Base-by-base conservation (phyloP, 1,284 basidiomycete species). In the Cryptococcus sp. region DNA sequence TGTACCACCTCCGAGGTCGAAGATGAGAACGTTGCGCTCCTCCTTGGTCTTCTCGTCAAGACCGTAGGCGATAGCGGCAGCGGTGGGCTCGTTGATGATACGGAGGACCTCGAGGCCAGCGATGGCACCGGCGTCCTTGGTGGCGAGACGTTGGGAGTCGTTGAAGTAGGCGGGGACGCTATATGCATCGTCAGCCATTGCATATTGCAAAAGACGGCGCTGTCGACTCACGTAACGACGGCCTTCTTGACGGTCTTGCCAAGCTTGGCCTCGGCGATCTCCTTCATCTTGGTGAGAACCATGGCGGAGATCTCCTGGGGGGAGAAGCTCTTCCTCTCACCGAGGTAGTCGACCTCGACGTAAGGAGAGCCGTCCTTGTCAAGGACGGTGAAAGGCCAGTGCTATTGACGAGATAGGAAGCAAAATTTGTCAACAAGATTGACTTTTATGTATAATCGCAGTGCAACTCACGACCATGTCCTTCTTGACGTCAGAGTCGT, bases 61-160 rank as follows among this genome's bases (percentile, higher is more conserved):
- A 80, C 93, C 95, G 79, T 99, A 99, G 2, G 96, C 96, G 57
- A 99, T 87, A 45, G 95, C 95, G 54, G 94, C 95, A 54, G 96
- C 95, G 41, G 96, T 98, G 29, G 95, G 95, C 82, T 99, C 96
- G 80, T 98, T 98, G 82, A 99, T 97, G 67, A 98, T 93, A 77
- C 94, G 92, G 59, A 98, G 87, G 48, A 99, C 94, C 44, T 96
- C 92, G 34, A 99, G 86, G 74, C 95, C 94, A 48, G 96, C 93
- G 71, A 98, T 98, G 74, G 91, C 87, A 78, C 95, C 95, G 54
- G 96, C 93, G 69, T 98, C 89, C 82, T 97, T 97, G 64, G 95
- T 99, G 16, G 96, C 95, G 82, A 96, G 93, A 66, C 95, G 88
- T 80, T 99, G 95, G 34, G 95, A 93, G 78, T 99, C 96, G 79